phyloP scores from a whole-genome alignment of 768 basidiomycete genomes.

The Suillus fuscotomentosus region DNA sequence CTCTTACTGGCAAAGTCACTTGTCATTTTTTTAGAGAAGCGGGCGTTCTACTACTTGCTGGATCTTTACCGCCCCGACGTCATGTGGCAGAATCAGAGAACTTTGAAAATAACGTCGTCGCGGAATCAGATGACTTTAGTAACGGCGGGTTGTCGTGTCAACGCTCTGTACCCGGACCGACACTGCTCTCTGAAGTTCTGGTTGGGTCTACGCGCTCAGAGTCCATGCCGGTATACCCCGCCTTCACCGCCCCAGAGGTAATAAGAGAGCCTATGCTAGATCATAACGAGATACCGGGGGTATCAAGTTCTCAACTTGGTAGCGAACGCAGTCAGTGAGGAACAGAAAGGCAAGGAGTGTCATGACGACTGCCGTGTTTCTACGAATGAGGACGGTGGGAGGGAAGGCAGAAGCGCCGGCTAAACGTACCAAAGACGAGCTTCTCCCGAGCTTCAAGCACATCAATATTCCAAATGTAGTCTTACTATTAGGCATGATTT shows the following conservation, averaged over 20 bases:
- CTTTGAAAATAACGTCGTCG: background rate
- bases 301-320: slow-evolving; percentile 30
- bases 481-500: slow-evolving; percentile 48
- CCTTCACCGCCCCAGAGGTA: slow-evolving; percentile 58
- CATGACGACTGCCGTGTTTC: slow-evolving; percentile 38
- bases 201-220: slow-evolving; percentile 22
- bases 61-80: background rate
- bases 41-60: background rate
- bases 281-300: slow-evolving; percentile 53
- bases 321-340: slow-evolving; percentile 49
- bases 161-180: slow-evolving; percentile 4
- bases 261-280: slow-evolving; percentile 55
- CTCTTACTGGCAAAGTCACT: background rate
- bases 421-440: slow-evolving; percentile 50
- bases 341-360: slow-evolving; percentile 42
- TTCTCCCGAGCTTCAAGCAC: slow-evolving; percentile 75
- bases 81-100: background rate
- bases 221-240: slow-evolving; percentile 23
- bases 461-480: slow-evolving; percentile 50
- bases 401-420: background rate
- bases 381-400: background rate
- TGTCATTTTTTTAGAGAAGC: background rate
- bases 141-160: background rate
- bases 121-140: background rate
- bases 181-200: slow-evolving; percentile 15